Evolutionary conservation across 2,329 filamentous ascomycete genomes (phyloP).

Genomic region (Sporothrix protearum): DNA sequence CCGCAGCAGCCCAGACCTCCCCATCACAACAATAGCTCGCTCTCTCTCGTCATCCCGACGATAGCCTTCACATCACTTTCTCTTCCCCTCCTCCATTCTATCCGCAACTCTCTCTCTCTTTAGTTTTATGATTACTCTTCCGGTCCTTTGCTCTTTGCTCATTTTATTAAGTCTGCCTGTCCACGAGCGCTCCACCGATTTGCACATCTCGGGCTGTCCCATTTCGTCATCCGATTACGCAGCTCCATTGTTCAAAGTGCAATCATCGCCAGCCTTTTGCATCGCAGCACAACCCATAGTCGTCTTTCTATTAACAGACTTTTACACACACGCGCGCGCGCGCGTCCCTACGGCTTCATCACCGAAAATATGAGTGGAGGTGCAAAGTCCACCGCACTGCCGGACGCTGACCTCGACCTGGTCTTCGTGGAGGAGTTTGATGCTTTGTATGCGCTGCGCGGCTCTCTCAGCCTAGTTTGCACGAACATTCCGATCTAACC

Average conservation of each 20-base stretch:
- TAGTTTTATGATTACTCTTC: too few species aligned
- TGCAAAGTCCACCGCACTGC: background rate
- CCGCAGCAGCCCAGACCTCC: conserved; percentile 25
- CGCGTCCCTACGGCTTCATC: too few species aligned
- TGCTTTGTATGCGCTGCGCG: conserved; percentile 42
- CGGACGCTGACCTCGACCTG: conserved; percentile 39
- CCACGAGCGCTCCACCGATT: background rate
- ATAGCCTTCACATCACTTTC: background rate
- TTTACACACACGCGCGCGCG: background rate
- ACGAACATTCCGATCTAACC: background rate
- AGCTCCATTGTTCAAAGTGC: background rate
- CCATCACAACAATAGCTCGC: conserved; percentile 6
- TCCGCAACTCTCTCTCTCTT: background rate
- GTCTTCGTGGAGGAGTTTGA: conserved; percentile 53
- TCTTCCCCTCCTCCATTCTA: background rate
- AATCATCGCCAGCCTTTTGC: background rate
- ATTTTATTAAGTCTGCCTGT: background rate
- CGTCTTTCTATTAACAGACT: too few species aligned
- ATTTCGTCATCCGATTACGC: conserved; percentile 1
- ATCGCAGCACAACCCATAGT: background rate
- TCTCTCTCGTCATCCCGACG: conserved; percentile 12
- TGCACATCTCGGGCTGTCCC: background rate
- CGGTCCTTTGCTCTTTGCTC: background rate
- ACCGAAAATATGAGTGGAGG: conserved; percentile 10
- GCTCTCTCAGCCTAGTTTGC: background rate